Evolutionary conservation across 441 rosid species (phyloP), one percentile per base, ranked within the genome.

Genomic region (Gossypium gossypioides): DNA sequence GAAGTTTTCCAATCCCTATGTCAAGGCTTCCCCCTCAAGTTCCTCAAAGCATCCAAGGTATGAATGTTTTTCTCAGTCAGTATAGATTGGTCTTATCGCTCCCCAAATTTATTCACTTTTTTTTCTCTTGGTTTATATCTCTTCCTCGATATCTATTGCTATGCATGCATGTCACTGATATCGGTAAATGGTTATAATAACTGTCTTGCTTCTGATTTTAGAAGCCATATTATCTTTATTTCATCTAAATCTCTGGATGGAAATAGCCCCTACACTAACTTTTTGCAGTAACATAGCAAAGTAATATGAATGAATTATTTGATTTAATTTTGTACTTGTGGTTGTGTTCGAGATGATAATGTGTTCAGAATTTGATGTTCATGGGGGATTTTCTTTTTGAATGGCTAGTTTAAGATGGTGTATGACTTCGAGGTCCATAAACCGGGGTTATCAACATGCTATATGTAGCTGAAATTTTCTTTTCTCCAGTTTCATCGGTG

Each of bases 21-120:
- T 77, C 92, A 16, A 84, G 96, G 84, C 83, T 89, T 46, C 98
- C 97, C 62, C 81, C 88, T 78, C 91, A 88, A 80, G 96, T 82
- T 78, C 87, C 99, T 75, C 98, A 86, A 74, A 80, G 84, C 40
- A 83, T 72, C 57, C 93, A 85, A 87, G 93, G 95, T 81, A 63
- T 77, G 34, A 19, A 15, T 21, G 8, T 29, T 18, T 34, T 56
- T 56, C 32, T 70, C 64, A 25, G n/a, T 1, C 3, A 22, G 21
- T 52, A 52, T 6, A 21, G 10, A 64, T 13, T 37, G 68, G 15
- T 62, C 3, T 8, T 34, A n/a, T 32, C 24, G 4, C 18, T 64
- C 69, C 69, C 32, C 54, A 12, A 25, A 67, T n/a, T 52, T 52
- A 67, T 48, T 67, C 4, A 8, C 2, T 32, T 46, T 69, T 63